Evolutionary conservation across 306 rosid species (phyloP), one percentile per base, ranked within the genome.

Genomic region (Dicorynia guianensis): DNA sequence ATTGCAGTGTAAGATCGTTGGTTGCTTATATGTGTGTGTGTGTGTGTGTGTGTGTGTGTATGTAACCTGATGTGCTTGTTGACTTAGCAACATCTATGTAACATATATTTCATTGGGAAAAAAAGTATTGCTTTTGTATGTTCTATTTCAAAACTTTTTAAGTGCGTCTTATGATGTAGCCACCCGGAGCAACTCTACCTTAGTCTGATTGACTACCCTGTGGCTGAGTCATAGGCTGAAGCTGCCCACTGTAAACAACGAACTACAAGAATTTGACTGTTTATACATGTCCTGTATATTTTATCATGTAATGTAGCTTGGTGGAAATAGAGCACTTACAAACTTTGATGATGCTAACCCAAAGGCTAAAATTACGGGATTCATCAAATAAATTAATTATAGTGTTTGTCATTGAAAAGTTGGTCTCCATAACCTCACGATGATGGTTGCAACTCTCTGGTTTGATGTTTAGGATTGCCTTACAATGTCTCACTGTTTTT

Each of bases 401-500:
- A n/a, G 10, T 72, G 47, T 58, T 58, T 58, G 13, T 25, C 33
- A 58, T 38, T 58, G 19, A 72, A 56, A 72, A 34, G 17, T 33
- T 72, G 58, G 57, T 43, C 11, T 10, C 15, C 7, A n/a, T 20
- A 25, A 14, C 11, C 25, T 42, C 53, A 60, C 12, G 1, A 44
- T 34, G 15, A 11, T 7, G 14, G 6, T 52, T 61, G 55, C 19
- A 35, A 11, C 50, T 73, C 6, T 7, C 30, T 15, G 53, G n/a
- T 47, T 58, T 15, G 3, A 20, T 17, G 62, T 61, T 30, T 47
- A 73, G 39, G 49, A 72, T 73, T 47, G 61, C 50, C 69, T 63
- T 64, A 53, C 67, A 63, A 42, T 61, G 55, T 67, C 30, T 72
- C 40, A 60, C 61, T 77, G 11, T 81, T 36, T 81, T 74, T 65